phyloP scores from a whole-genome alignment of 2,329 filamentous ascomycete genomes.

The Phyllosticta citribraziliensis region DNA sequence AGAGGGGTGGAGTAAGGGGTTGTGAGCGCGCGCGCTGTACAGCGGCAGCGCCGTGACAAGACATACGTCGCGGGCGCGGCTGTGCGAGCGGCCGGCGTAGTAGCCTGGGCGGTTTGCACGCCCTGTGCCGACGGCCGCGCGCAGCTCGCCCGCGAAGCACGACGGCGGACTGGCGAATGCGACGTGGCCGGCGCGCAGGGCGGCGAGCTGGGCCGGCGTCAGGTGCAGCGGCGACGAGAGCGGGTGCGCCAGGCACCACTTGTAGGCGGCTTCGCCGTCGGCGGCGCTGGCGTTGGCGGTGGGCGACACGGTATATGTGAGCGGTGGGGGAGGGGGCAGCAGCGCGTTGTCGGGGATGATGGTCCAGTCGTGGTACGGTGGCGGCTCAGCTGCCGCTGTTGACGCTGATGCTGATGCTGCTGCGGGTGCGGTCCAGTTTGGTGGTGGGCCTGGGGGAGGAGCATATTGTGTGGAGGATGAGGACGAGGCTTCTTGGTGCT shows the following conservation, averaged over 20 bases:
- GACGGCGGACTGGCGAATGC: conserved; percentile 19
- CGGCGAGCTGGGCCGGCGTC: conserved; percentile 36
- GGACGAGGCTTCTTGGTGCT: neutral
- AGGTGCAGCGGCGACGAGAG: conserved; percentile 45
- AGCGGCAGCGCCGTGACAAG: conserved; percentile 60
- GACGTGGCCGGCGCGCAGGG: conserved; percentile 44
- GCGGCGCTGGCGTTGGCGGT: conserved; percentile 58
- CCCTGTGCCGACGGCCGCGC: neutral
- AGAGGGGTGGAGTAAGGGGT: conserved; percentile 42
- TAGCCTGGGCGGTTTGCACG: conserved; percentile 20
- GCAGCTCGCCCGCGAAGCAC: conserved; percentile 14
- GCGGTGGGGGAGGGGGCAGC: conserved; percentile 61
- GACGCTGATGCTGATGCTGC: conserved; percentile 20
- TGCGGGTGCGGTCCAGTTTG: conserved; percentile 12
- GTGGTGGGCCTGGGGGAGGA: conserved; percentile 14
- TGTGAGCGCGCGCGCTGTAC: conserved; percentile 50
- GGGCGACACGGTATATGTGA: conserved; percentile 56
- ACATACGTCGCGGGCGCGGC: conserved; percentile 46
- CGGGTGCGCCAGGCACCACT: conserved; percentile 55
- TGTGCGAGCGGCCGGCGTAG: conserved; percentile 35
- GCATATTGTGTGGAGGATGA: conserved; percentile 6
- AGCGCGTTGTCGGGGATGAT: conserved; percentile 63
- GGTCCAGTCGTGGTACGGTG: conserved; percentile 61
- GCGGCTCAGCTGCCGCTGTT: conserved; percentile 34
- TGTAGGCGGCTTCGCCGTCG: conserved; percentile 54